Conservation (phyloP, 495 filamentous ascomycete species). For the Penicillium tannophilum region DNA sequence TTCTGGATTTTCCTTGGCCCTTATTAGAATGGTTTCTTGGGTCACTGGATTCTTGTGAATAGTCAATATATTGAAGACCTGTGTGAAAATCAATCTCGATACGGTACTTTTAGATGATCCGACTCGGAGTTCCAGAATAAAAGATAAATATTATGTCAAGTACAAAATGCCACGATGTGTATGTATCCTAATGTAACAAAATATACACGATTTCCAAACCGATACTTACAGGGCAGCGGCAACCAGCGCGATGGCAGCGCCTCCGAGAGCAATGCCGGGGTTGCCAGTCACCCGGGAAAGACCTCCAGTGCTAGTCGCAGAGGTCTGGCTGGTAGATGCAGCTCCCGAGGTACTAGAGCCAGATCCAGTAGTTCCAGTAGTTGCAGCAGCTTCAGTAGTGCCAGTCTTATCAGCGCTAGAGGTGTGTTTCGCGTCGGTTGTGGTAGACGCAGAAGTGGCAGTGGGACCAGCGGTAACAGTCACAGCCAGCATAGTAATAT, state of each 20-base stretch:
- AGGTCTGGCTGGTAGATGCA: not conserved
- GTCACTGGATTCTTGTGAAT: too few species aligned
- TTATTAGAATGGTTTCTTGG: too few species aligned
- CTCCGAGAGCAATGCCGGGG: constrained; percentile 13
- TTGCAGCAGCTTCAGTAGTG: not conserved
- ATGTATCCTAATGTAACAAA: not conserved
- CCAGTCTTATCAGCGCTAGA: not conserved
- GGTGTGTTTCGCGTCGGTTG: constrained; percentile 3
- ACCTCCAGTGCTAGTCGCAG: constrained; percentile 20
- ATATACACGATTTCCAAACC: too few species aligned
- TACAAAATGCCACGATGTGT: not conserved
- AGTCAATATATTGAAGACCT: too few species aligned
- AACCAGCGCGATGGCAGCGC: constrained; percentile 15
- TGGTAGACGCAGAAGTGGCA: constrained; percentile 9
- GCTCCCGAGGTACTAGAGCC: not conserved
- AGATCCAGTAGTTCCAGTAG: not conserved
- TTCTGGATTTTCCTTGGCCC: not conserved
- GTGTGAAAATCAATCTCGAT: too few species aligned
- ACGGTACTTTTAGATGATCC: too few species aligned
- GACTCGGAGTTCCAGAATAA: too few species aligned
- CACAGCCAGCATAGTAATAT: constrained; percentile 31
- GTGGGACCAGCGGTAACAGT: constrained; percentile 36
- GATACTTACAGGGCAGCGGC: constrained; percentile 14
- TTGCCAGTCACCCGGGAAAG: constrained; percentile 15
- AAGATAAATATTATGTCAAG: not conserved